phyloP scores from a whole-genome alignment of 1,284 basidiomycete species.

The Heterobasidion parviporum region DNA sequence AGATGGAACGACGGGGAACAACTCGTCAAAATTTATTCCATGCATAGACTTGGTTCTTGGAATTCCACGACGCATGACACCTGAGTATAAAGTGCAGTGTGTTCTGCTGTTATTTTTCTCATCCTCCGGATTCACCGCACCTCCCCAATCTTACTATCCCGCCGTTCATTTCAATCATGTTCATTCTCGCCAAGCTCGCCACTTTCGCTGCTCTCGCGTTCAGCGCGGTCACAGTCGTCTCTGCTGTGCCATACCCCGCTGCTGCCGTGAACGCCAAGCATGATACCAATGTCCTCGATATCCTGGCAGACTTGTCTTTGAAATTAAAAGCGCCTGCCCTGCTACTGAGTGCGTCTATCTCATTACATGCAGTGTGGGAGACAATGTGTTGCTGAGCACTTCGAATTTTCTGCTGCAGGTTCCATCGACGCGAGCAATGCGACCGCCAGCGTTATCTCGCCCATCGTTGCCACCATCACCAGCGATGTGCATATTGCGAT shows the following conservation, averaged over 20 bases:
- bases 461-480: neutral
- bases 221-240: neutral
- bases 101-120: neutral
- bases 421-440: neutral
- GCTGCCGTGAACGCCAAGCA: neutral
- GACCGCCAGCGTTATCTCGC: neutral
- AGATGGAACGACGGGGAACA: neutral
- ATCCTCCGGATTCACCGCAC: neutral
- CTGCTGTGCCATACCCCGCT: conserved; percentile 1
- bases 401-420: neutral
- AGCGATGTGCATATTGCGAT: neutral
- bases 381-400: neutral
- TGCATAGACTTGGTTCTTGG: neutral
- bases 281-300: neutral
- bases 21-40: neutral
- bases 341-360: neutral
- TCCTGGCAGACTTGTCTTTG: neutral
- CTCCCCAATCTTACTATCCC: neutral
- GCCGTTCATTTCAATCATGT: neutral
- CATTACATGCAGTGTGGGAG: neutral
- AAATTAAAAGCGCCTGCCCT: neutral
- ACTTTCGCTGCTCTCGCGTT: conserved; percentile 1
- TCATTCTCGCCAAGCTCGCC: conserved; percentile 1
- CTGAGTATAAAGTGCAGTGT: neutral
- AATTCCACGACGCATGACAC: neutral